phyloP scores from a whole-genome alignment of 805 yeast genomes.

The Candida xyloterini region DNA sequence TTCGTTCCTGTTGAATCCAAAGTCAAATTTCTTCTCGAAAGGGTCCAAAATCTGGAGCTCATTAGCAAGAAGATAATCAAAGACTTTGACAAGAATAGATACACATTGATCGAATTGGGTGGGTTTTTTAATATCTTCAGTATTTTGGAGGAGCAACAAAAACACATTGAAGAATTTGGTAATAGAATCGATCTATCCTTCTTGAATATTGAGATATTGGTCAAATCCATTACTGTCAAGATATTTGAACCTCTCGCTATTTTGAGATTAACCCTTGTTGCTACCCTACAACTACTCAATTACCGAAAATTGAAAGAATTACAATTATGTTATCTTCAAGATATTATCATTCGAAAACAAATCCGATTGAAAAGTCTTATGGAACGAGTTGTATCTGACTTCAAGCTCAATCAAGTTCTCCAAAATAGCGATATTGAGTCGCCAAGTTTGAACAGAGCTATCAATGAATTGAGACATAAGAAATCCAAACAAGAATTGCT shows the following conservation, averaged over 20 bases:
- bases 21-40: conserved; percentile 15
- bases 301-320: conserved; percentile 52
- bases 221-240: conserved; percentile 36
- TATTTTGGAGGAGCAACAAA: conserved; percentile 38
- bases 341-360: conserved; percentile 39
- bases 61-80: conserved; percentile 38
- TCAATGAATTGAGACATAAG: conserved; percentile 22
- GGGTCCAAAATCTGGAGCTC: conserved; percentile 33
- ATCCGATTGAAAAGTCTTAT: conserved; percentile 26
- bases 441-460: conserved; percentile 34
- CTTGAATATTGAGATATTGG: conserved; percentile 45
- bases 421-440: conserved; percentile 24
- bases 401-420: conserved; percentile 27
- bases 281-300: conserved; percentile 43
- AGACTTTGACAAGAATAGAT: conserved; percentile 38
- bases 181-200: conserved; percentile 50
- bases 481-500: conserved; percentile 13
- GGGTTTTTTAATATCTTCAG: conserved; percentile 57
- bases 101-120: conserved; percentile 48
- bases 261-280: conserved; percentile 41
- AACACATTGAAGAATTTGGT: conserved; percentile 48
- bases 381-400: conserved; percentile 24
- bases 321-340: conserved; percentile 43
- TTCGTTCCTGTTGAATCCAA: conserved; percentile 29
- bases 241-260: conserved; percentile 54